A percentile compares a stretch with the other conserved stretches of the same genome.
phyloP scores from a whole-genome alignment of 768 basidiomycete species.

The Amanita jacksonii region DNA sequence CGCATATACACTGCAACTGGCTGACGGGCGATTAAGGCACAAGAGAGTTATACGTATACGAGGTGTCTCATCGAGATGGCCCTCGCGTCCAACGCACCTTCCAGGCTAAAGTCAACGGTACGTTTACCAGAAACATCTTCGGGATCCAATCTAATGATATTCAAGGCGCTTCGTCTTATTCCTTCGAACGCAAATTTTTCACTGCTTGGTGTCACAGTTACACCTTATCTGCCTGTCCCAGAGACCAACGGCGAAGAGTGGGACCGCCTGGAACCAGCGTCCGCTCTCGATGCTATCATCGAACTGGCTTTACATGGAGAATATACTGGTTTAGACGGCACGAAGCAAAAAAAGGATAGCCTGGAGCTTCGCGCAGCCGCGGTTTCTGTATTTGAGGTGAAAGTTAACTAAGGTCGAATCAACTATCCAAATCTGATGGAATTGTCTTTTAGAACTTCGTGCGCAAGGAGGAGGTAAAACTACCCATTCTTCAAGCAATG shows the following conservation, averaged over 20 bases:
- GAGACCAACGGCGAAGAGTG: constrained; percentile 88
- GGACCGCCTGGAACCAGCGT: constrained; percentile 76
- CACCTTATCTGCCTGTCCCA: constrained; percentile 68
- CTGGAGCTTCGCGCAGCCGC: constrained; percentile 73
- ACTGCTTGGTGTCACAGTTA: constrained; percentile 56
- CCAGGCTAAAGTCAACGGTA: constrained; percentile 80
- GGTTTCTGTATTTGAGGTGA: constrained; percentile 76
- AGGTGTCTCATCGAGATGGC: constrained; percentile 83
- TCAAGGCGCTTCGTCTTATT: constrained; percentile 36
- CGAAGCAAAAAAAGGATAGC: constrained; percentile 50
- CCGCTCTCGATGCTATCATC: constrained; percentile 76
- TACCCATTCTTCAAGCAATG: constrained; percentile 67
- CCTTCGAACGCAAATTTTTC: constrained; percentile 45
- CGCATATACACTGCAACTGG: background rate
- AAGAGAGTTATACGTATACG: constrained; percentile 49
- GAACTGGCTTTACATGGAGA: constrained; percentile 84
- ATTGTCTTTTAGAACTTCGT: constrained; percentile 53
- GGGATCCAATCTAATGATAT: constrained; percentile 6
- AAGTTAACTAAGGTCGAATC: background rate
- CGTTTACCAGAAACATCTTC: constrained; percentile 5
- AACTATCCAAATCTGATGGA: no score
- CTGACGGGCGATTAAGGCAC: constrained; percentile 28
- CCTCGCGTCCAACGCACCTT: constrained; percentile 90
- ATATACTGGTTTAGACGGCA: constrained; percentile 60
- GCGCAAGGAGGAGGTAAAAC: constrained; percentile 58